These are phyloP conservation scores for Coemansia aciculifera DNA, from an alignment of 192 early-diverging fungal species.

Conservation along the genomic window DNA sequence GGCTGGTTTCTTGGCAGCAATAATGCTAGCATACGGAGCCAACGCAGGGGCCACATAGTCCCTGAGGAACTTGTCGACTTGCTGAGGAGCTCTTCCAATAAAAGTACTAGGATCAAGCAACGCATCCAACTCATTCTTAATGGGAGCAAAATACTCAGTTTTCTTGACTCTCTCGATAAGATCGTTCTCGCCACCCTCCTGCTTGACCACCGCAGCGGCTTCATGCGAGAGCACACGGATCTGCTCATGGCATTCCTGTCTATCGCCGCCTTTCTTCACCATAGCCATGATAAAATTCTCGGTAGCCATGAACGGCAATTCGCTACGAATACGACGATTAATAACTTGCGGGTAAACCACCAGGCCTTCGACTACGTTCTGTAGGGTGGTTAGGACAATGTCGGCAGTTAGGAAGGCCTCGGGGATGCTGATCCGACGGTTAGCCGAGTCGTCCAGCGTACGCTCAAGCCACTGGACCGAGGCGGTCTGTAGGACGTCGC, in stretches of 20 bases:
- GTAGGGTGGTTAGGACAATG: conserved; percentile 90
- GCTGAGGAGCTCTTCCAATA: conserved; percentile 91
- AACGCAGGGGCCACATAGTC: conserved; percentile 83
- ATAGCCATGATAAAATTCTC: conserved; percentile 99
- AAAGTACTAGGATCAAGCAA: conserved; percentile 91
- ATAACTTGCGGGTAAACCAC: conserved; percentile 98
- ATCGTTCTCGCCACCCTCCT: conserved; percentile 91
- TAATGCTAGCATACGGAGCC: conserved; percentile 65
- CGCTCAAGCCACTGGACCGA: conserved; percentile 97
- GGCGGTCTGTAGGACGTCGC: conserved; percentile 85
- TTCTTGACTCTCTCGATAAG: conserved; percentile 86
- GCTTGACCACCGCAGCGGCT: conserved; percentile 89
- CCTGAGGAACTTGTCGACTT: conserved; percentile 82
- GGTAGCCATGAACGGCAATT: conserved; percentile 99
- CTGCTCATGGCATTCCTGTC: conserved; percentile 95
- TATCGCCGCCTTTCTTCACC: conserved; percentile 93
- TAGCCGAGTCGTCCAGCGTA: conserved; percentile 96
- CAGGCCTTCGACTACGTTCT: conserved; percentile 96
- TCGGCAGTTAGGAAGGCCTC: conserved; percentile 97
- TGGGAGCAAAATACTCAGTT: conserved; percentile 84
- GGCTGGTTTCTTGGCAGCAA: conserved; percentile 56
- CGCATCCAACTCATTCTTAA: conserved; percentile 70
- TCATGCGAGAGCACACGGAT: conserved; percentile 94
- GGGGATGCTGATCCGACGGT: conserved; percentile 91
- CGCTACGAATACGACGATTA: conserved; percentile 83